phyloP scores from a whole-genome alignment of 2,329 filamentous ascomycete genomes.

The Alternaria longipes region DNA sequence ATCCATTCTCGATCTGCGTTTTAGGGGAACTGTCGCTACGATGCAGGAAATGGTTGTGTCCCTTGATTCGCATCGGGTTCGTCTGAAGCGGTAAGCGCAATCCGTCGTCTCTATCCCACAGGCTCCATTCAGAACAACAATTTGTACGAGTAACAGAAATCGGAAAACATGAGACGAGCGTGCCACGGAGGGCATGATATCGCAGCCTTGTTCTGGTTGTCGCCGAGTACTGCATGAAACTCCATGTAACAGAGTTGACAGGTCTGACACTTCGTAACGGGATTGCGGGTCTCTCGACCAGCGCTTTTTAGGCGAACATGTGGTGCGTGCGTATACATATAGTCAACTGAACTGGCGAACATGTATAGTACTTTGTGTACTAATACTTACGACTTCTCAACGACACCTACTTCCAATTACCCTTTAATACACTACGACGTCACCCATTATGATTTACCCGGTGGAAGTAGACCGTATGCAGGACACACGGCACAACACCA shows the following conservation, averaged over 20 bases:
- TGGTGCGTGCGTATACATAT: slow-evolving; percentile 19
- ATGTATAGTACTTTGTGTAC: not conserved
- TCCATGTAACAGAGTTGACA: slow-evolving; percentile 20
- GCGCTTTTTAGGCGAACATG: slow-evolving; percentile 7
- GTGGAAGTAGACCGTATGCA: slow-evolving; percentile 18
- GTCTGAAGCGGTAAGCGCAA: not conserved
- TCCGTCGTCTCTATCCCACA: not conserved
- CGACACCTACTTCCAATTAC: not conserved
- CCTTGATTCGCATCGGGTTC: not conserved
- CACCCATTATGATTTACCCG: slow-evolving; percentile 23
- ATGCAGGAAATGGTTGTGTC: not conserved
- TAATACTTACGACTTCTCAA: not conserved
- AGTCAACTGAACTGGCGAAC: slow-evolving; percentile 10
- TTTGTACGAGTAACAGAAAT: not conserved
- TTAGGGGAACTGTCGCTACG: not conserved
- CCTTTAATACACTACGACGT: not conserved
- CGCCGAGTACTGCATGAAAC: slow-evolving; percentile 19
- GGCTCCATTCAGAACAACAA: not conserved
- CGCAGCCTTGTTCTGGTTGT: slow-evolving; percentile 8
- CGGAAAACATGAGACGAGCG: slow-evolving; percentile 6
- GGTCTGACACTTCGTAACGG: slow-evolving; percentile 10
- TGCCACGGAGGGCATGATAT: slow-evolving; percentile 7
- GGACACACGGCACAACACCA: slow-evolving; percentile 11
- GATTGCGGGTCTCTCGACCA: slow-evolving; percentile 1
- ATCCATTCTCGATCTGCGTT: not conserved